Percentiles rank a stretch among this genome's conserved stretches.
These are phyloP conservation scores for Bipolaris cookei DNA, from an alignment of 2,329 filamentous ascomycete species.

Conservation along the genomic window DNA sequence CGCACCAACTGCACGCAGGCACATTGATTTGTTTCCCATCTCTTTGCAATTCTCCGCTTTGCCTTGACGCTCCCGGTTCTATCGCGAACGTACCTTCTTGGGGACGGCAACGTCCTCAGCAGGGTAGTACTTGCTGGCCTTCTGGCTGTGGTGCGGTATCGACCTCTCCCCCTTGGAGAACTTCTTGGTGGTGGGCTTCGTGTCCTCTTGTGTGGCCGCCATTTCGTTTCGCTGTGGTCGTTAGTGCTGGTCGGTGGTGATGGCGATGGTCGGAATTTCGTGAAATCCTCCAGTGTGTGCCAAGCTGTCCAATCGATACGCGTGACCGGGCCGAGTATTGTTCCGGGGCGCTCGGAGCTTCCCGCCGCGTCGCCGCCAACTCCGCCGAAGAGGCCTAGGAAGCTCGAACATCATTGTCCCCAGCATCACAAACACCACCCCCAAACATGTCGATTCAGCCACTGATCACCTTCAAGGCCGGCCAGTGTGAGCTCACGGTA, in stretches of 20 bases:
- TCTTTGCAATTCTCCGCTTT: constrained; percentile 24
- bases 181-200: constrained; percentile 73
- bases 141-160: constrained; percentile 84
- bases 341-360: constrained; percentile 16
- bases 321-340: constrained; percentile 18
- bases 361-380: constrained; percentile 17
- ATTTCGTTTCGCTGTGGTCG: constrained; percentile 65
- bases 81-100: constrained; percentile 82
- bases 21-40: constrained; percentile 6
- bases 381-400: constrained; percentile 25
- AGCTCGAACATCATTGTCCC: constrained; percentile 15
- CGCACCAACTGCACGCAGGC: constrained; percentile 11
- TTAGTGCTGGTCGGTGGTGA: constrained; percentile 30
- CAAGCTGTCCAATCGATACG: constrained; percentile 23
- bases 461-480: constrained; percentile 95
- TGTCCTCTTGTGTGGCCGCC: constrained; percentile 59
- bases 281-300: constrained; percentile 20
- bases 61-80: constrained; percentile 20
- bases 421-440: constrained; percentile 17
- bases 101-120: constrained; percentile 86
- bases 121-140: constrained; percentile 99
- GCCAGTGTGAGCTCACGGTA: constrained; percentile 84
- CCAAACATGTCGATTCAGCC: constrained; percentile 77
- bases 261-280: constrained; percentile 22
- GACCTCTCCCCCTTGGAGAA: constrained; percentile 96